These are phyloP conservation scores for Neospermospora avenae DNA, from an alignment of 2,329 filamentous ascomycete species.

Conservation along the genomic window DNA sequence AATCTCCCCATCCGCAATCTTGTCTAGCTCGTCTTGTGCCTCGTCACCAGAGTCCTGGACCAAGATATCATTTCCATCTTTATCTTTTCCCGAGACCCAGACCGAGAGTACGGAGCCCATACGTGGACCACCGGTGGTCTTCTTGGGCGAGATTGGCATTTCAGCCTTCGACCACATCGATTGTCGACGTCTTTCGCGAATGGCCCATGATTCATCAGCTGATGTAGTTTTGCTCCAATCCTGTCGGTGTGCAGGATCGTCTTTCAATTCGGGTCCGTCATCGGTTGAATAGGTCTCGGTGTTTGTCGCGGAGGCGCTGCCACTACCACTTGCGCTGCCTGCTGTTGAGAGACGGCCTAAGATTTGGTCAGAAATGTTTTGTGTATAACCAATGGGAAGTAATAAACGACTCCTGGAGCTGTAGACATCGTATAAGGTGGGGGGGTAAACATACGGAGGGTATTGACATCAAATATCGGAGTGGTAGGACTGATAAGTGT, in stretches of 20 bases:
- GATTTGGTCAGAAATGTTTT: neutral
- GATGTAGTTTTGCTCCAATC: constrained; percentile 23
- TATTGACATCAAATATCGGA: neutral
- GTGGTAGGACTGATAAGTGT: neutral
- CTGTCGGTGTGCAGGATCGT: constrained; percentile 17
- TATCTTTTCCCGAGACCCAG: constrained; percentile 20
- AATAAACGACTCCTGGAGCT: neutral
- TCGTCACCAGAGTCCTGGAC: constrained; percentile 13
- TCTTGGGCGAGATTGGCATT: constrained; percentile 2
- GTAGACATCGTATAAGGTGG: neutral
- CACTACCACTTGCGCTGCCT: neutral
- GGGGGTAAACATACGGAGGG: neutral
- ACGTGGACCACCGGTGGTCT: neutral
- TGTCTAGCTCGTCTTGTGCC: neutral
- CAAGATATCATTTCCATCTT: constrained; percentile 17
- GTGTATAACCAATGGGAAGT: too few species aligned
- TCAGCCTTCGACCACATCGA: constrained; percentile 20
- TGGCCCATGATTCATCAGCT: constrained; percentile 23
- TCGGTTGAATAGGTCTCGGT: neutral
- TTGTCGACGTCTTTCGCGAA: constrained; percentile 19
- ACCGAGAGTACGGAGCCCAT: constrained; percentile 16
- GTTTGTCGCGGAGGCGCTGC: neutral
- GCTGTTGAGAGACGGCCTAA: constrained; percentile 1
- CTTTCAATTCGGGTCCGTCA: neutral
- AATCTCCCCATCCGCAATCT: neutral